These are phyloP conservation scores for Clonostachys rhizophaga DNA, from an alignment of 2,329 filamentous ascomycete genomes.

Conservation along the genomic window DNA sequence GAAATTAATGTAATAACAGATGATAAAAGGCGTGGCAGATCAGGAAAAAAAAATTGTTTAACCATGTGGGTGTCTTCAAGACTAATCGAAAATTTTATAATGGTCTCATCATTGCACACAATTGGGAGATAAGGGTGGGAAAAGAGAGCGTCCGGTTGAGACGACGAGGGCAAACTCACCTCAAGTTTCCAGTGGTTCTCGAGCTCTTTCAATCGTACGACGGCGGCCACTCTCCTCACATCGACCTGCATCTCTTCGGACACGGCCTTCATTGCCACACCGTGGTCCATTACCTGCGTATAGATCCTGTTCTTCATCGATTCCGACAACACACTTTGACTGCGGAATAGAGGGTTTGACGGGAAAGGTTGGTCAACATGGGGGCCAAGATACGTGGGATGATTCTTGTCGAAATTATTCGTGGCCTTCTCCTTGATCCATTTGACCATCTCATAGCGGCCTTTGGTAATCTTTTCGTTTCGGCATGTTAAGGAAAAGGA, in stretches of 20 bases:
- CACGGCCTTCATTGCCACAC: constrained; percentile 68
- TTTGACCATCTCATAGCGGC: constrained; percentile 27
- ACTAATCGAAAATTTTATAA: constrained; percentile 95
- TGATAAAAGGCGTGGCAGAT: neutral
- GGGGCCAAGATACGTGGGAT: constrained; percentile 29
- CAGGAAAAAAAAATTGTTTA: constrained; percentile 43
- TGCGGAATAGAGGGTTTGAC: constrained; percentile 65
- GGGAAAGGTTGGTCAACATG: constrained; percentile 61
- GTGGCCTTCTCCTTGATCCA: constrained; percentile 25
- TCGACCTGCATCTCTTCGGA: constrained; percentile 76
- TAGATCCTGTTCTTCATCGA: constrained; percentile 70
- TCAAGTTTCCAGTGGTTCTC: constrained; percentile 73
- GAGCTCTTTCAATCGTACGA: constrained; percentile 79
- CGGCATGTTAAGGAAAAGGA: constrained; percentile 33
- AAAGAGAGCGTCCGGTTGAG: neutral
- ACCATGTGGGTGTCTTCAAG: constrained; percentile 96
- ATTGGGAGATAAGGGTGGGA: constrained; percentile 6
- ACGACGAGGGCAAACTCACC: constrained; percentile 48
- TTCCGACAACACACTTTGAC: constrained; percentile 70
- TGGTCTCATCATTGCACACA: constrained; percentile 44
- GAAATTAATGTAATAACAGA: neutral
- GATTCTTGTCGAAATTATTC: constrained; percentile 7
- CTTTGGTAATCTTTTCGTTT: constrained; percentile 27
- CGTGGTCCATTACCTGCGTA: constrained; percentile 57
- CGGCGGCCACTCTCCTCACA: constrained; percentile 78